Percentiles rank a stretch among this genome's conserved stretches.
These are phyloP conservation scores for Didymella keratinophila DNA, from an alignment of 2,329 filamentous ascomycete genomes.

Conservation along the genomic window DNA sequence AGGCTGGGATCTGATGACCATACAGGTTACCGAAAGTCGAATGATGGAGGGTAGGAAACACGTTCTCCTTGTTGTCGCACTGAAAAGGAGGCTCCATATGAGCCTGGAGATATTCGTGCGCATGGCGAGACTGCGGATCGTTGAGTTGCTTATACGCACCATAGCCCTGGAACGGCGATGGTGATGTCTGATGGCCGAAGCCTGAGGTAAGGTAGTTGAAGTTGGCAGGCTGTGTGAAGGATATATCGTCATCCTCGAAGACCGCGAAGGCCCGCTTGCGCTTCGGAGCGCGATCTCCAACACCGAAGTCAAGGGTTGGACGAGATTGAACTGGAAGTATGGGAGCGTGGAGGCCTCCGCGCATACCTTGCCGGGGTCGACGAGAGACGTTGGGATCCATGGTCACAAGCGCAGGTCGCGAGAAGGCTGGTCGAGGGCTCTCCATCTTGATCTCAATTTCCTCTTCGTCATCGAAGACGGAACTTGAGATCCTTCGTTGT, in stretches of 20 bases:
- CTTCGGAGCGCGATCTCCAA: constrained; percentile 40
- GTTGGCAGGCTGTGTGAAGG: constrained; percentile 43
- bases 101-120: neutral
- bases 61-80: constrained; percentile 48
- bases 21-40: constrained; percentile 37
- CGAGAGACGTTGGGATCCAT: constrained; percentile 44
- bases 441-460: constrained; percentile 49
- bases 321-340: constrained; percentile 30
- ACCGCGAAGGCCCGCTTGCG: constrained; percentile 52
- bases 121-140: constrained; percentile 17
- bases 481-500: constrained; percentile 56
- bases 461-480: constrained; percentile 51
- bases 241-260: constrained; percentile 51
- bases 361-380: constrained; percentile 42
- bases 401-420: constrained; percentile 41
- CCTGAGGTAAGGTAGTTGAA: constrained; percentile 49
- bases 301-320: constrained; percentile 42
- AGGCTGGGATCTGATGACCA: constrained; percentile 31
- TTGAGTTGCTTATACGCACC: constrained; percentile 40
- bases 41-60: constrained; percentile 35
- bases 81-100: constrained; percentile 25
- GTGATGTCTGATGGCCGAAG: constrained; percentile 38
- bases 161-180: constrained; percentile 35
- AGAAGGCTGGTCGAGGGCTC: constrained; percentile 39
- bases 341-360: constrained; percentile 30